Evolutionary conservation across 176 grass and related monocot species (phyloP), one percentile per base, ranked within the genome.

Genomic region (Oropetium thomaeum): DNA sequence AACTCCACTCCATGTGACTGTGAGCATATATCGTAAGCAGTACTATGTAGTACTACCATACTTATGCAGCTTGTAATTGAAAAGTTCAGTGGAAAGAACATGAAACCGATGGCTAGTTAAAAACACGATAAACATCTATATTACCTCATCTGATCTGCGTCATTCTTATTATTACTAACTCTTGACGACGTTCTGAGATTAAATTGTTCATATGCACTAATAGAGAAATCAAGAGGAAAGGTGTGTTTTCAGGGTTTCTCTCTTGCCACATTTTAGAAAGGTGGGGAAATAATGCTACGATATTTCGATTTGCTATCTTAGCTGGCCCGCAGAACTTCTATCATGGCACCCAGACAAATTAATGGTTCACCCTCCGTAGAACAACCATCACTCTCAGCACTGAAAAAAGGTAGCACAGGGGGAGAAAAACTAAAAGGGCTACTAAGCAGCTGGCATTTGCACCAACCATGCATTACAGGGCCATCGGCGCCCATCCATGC

Each of bases 371-470:
- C 84, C 38, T 38, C 70, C 31, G n/a, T 16, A 29, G 58, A 71
- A 47, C 47, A 70, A 42, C 43, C 64, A 61, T 62, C 64, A 67
- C 32, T 49, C 31, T 70, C 41, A 8, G 7, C 53, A 52, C 53
- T n/a, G 17, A 68, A 62, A 75, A 40, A 17, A 17, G 70, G 19
- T 8, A 10, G 10, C 41, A 31, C 59, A 37, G 25, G 23, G n/a
- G n/a, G n/a, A n/a, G n/a, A n/a, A n/a, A n/a, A n/a, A n/a, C n/a
- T n/a, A 15, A 49, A 75, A 61, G 30, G 2, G n/a, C n/a, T n/a
- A n/a, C 37, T 61, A 4, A 6, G 41, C n/a, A 65, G 71, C 84
- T 82, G 58, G 67, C 73, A 71, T 71, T 72, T 59, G 73, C 85
- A 78, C 79, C 73, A 78, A 82, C 49, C 67, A 48, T 41, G 4